phyloP scores from a whole-genome alignment of 1,284 basidiomycete genomes.

The Austropuccinia psidii region DNA sequence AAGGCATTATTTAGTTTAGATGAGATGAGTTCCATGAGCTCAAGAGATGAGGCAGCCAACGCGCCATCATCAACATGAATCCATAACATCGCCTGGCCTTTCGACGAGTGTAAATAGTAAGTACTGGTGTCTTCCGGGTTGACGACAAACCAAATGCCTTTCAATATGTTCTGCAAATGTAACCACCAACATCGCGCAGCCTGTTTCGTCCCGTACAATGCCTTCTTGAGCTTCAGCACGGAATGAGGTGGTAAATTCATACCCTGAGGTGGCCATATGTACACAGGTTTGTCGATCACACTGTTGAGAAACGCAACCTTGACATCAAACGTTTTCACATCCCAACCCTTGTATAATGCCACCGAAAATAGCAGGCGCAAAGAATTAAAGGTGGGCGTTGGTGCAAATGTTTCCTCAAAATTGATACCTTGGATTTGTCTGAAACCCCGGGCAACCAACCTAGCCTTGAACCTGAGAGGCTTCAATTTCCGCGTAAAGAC shows the following conservation, averaged over 20 bases:
- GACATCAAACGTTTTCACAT: background rate
- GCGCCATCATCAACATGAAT: background rate
- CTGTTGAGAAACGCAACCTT: slow-evolving; percentile 4
- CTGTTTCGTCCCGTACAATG: slow-evolving; percentile 4
- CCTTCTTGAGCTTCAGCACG: background rate
- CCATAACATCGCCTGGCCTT: background rate
- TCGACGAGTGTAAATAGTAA: too few relatives aligned
- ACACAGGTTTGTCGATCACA: background rate
- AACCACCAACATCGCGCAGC: background rate
- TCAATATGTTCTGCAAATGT: background rate
- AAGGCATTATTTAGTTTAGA: too few relatives aligned
- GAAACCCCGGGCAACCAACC: background rate
- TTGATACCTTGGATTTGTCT: background rate
- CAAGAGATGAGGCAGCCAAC: too few relatives aligned
- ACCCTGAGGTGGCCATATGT: background rate
- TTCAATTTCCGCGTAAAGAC: slow-evolving; percentile 3
- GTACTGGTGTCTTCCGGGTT: background rate
- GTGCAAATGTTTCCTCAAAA: background rate
- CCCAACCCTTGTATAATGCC: background rate
- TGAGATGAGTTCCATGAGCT: too few relatives aligned
- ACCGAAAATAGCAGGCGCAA: background rate
- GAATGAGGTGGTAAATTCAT: background rate
- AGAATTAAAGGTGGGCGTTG: slow-evolving; percentile 7
- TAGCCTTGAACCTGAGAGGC: background rate
- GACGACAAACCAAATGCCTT: background rate